Conservation (phyloP, 768 basidiomycete species). For the Boletus fagicola region DNA sequence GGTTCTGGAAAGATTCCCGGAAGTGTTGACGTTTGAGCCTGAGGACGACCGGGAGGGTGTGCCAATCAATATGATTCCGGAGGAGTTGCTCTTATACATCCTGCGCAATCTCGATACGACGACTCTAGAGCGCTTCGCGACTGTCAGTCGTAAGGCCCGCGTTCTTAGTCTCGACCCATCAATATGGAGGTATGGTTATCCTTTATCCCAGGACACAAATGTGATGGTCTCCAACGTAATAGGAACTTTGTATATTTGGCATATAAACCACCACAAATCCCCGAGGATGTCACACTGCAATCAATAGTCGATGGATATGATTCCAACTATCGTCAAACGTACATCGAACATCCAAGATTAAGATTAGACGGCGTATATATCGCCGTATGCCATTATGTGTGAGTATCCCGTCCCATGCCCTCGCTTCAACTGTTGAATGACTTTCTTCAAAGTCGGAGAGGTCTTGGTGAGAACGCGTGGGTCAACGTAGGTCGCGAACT, state of each 20-base stretch:
- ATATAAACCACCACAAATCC: constrained; percentile 76
- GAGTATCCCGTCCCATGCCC: constrained; percentile 26
- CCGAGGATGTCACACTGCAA: constrained; percentile 47
- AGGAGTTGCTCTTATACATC: constrained; percentile 71
- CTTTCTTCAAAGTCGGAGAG: constrained; percentile 40
- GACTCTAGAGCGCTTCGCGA: constrained; percentile 74
- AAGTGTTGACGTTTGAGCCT: constrained; percentile 56
- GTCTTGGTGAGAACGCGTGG: constrained; percentile 83
- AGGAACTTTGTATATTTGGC: constrained; percentile 64
- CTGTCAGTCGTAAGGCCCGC: constrained; percentile 70
- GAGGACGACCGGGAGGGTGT: constrained; percentile 63
- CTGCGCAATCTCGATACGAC: constrained; percentile 64
- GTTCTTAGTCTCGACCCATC: constrained; percentile 64
- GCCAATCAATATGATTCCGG: constrained; percentile 61
- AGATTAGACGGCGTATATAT: constrained; percentile 90
- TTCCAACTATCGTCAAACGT: constrained; percentile 71
- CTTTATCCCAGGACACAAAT: not conserved
- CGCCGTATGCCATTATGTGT: constrained; percentile 87
- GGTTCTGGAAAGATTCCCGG: constrained; percentile 50
- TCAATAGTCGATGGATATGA: constrained; percentile 51
- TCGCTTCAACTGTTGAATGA: constrained; percentile 1
- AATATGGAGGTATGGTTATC: constrained; percentile 67
- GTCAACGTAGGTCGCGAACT: constrained; percentile 59
- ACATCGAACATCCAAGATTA: constrained; percentile 81
- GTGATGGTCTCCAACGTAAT: constrained; percentile 9